Evolutionary conservation across 495 filamentous ascomycete species (phyloP).

Genomic region (Articulospora tetracladia): DNA sequence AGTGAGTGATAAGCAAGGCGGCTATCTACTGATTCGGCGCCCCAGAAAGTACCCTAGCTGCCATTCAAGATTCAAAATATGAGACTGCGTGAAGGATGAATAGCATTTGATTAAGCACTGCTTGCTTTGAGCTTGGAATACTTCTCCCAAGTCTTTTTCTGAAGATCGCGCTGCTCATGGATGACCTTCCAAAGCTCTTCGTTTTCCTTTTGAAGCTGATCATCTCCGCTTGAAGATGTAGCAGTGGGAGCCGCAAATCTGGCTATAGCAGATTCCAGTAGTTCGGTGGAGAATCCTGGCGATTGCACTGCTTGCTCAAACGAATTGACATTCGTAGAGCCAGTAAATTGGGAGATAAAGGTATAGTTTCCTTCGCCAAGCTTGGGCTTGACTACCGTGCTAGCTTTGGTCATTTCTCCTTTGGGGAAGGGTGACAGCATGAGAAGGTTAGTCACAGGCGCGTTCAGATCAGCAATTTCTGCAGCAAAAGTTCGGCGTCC

Average conservation of each 20-base stretch:
- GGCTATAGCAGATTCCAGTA: slow-evolving; percentile 35
- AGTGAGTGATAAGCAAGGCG: no score
- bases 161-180: slow-evolving; percentile 42
- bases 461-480: slow-evolving; percentile 63
- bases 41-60: no score
- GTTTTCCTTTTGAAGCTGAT: slow-evolving; percentile 42
- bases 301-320: slow-evolving; percentile 9
- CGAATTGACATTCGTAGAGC: slow-evolving; percentile 22
- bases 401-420: slow-evolving; percentile 42
- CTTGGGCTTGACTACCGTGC: slow-evolving; percentile 69
- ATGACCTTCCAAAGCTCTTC: slow-evolving; percentile 49
- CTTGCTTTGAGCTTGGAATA: slow-evolving; percentile 29
- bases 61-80: no score
- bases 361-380: slow-evolving; percentile 63
- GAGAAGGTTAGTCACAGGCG: slow-evolving; percentile 73
- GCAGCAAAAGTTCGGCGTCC: slow-evolving; percentile 57
- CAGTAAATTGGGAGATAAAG: slow-evolving; percentile 60
- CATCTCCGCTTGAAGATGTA: slow-evolving; percentile 29
- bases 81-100: no score
- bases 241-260: slow-evolving; percentile 29
- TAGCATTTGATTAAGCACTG: slow-evolving; percentile 4
- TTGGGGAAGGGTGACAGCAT: slow-evolving; percentile 62
- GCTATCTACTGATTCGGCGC: no score
- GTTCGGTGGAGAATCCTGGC: slow-evolving; percentile 21
- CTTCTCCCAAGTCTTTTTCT: slow-evolving; percentile 43